Percentiles rank a stretch among this genome's conserved stretches.
Conservation (phyloP, 2,329 filamentous ascomycete genomes). For the Phyllosticta citriasiana region DNA sequence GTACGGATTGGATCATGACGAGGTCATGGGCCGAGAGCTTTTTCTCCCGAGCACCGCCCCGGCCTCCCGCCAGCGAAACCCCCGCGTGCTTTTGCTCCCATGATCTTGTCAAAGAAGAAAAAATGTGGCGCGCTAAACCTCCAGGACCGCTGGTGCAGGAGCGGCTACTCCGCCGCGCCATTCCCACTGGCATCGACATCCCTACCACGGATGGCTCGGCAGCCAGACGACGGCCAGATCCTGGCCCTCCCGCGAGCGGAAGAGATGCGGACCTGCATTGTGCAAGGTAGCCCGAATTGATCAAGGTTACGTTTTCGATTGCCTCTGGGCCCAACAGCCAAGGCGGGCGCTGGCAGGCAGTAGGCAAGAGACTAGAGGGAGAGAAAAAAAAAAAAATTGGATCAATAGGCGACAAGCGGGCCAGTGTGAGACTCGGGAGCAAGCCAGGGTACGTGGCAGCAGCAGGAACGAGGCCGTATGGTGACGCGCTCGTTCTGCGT, state of each 20-base stretch:
- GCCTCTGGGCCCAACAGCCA: conserved; percentile 1
- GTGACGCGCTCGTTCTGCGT: background rate
- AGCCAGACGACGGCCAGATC: conserved; percentile 9
- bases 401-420: background rate
- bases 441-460: conserved; percentile 6
- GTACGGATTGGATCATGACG: background rate
- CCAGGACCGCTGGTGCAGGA: background rate
- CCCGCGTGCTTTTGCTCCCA: background rate
- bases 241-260: conserved; percentile 10
- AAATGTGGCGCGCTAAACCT: conserved; percentile 1
- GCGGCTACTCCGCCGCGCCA: background rate
- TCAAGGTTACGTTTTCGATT: conserved; percentile 6
- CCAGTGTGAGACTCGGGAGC: background rate
- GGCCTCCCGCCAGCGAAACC: background rate
- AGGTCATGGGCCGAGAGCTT: background rate
- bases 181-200: background rate
- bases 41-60: background rate
- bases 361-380: too few relatives aligned
- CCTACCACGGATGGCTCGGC: conserved; percentile 10
- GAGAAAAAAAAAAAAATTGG: background rate
- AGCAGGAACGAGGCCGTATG: background rate
- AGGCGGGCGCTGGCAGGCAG: background rate
- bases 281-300: conserved; percentile 3
- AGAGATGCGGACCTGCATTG: conserved; percentile 6
- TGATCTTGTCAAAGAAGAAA: background rate